Base-by-base conservation (phyloP, 2,329 filamentous ascomycete species). In the Beauveria bassiana region DNA sequence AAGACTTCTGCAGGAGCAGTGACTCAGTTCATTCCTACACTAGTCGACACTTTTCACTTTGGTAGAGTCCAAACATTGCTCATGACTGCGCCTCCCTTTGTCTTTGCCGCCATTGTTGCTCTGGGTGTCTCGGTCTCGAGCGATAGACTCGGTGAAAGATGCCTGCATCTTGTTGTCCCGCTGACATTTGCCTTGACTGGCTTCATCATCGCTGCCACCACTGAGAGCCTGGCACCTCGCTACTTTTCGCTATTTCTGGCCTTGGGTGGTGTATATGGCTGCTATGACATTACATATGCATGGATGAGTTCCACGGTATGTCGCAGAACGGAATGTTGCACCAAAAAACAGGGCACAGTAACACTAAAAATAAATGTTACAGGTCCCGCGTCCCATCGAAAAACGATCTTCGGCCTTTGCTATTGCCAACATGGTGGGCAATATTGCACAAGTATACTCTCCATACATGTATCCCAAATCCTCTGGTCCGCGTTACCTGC, bases 11-110 rank as follows among this genome's bases (percentile, higher is more conserved):
- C 79, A 28, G 83, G 79, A 54, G 83, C 82, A 8, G 83, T 88
- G 12, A 87, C 84, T 42, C 87, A 86, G 71, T 89, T 88, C 76
- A 87, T 88, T 73, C 86, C 86, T 46, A 88, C 87, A 0, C 86
- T 92, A 16, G 87, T 91, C 54, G 76, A 80, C 62, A 88, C 86
- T 6, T 79, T 91, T 2, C 81, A 83, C n/a, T 89, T 87, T 70
- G 78, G 73, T 62, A 76, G 79, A 18, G 83, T 86, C 54, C 73
- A 78, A 28, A 84, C 86, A 0, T 79, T 89, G 4, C 79, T 88
- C 16, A 76, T 89, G 59, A 87, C 85, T 0, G 82, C 81, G 0
- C 87, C 87, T 0, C 86, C 86, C 1, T 89, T 88, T 69, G 81
- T 87, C 3, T 77, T 88, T 14, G 80, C 79, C 54, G 79, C 85